Conservation (phyloP, 2,329 filamentous ascomycete genomes). For the Macrophomina pseudophaseolina region DNA sequence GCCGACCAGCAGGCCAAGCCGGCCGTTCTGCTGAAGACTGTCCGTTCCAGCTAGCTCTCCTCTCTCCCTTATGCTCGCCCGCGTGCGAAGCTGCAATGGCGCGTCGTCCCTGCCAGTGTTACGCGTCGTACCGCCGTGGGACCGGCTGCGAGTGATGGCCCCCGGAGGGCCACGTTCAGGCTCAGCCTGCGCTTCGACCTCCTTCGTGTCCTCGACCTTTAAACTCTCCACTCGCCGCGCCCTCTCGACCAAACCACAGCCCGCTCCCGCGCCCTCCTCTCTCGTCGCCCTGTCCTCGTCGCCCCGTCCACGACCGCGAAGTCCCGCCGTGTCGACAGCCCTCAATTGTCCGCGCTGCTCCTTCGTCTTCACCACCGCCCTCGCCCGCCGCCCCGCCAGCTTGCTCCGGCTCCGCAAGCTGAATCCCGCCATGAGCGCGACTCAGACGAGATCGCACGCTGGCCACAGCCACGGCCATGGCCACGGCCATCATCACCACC, state of each 20-base stretch:
- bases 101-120: constrained; percentile 25
- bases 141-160: constrained; percentile 25
- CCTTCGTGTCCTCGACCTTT: background rate
- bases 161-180: constrained; percentile 25
- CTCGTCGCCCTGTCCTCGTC: background rate
- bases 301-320: background rate
- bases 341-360: constrained; percentile 28
- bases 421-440: constrained; percentile 30
- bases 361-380: constrained; percentile 48
- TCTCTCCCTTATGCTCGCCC: constrained; percentile 26
- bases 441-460: constrained; percentile 41
- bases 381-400: constrained; percentile 44
- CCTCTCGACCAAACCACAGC: background rate
- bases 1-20: constrained; percentile 12
- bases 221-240: constrained; percentile 4
- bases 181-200: constrained; percentile 21
- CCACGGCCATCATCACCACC: constrained; percentile 72
- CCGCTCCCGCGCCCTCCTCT: background rate
- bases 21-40: background rate
- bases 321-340: background rate
- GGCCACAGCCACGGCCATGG: constrained; percentile 62
- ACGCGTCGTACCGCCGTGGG: constrained; percentile 24
- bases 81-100: constrained; percentile 24
- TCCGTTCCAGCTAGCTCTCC: constrained; percentile 1
- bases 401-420: constrained; percentile 11